Evolutionary conservation across 2,329 filamentous ascomycete species (phyloP), one percentile per base, ranked within the genome.

Genomic region (Colletotrichum spinosum): DNA sequence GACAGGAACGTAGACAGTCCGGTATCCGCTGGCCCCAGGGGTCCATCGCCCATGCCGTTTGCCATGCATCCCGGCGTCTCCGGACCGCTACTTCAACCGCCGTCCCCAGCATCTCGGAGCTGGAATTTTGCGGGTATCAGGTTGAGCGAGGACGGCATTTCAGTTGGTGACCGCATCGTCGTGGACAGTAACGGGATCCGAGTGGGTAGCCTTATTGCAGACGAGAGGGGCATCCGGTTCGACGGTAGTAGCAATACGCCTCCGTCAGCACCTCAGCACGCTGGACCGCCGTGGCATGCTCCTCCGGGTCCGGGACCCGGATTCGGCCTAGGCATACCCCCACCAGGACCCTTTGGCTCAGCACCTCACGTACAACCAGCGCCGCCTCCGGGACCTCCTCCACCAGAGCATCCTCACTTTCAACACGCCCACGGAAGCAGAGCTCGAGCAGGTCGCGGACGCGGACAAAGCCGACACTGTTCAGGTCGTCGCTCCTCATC

Each of bases 141-240:
- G 6, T 70, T 86, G 11, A 79, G 81, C 42, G 73, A 76, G n/a
- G 78, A 83, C 38, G 75, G 79, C 13, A 73, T 84, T 34, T 76
- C 78, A 4, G 78, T 80, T 63, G 83, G 80, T 6, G 76, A 79
- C 42, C 74, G 68, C 2, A 77, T 85, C 55, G 77, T 81, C 46
- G 81, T 79, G 4, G 80, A 84, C 68, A 72, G 74, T 56, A 78
- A 79, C 59, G 80, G 84, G 10, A 69, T 87, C 59, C 77, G 81
- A 17, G 79, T 86, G 63, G 81, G 82, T 33, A 77, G 75, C 8
- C 65, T 84, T 25, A 73, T 81, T 1, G 77, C 81, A 41, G 79
- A 83, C 66, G 74, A 73, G 13, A 74, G 74, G 35, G 81, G 80
- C 5, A 77, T 83, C 41, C 73, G 38, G 41, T 75, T 63, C 10